Evolutionary conservation across 2,329 filamentous ascomycete species (phyloP), one percentile per base, ranked within the genome.

Genomic region (Phaeosphaeria sp.): DNA sequence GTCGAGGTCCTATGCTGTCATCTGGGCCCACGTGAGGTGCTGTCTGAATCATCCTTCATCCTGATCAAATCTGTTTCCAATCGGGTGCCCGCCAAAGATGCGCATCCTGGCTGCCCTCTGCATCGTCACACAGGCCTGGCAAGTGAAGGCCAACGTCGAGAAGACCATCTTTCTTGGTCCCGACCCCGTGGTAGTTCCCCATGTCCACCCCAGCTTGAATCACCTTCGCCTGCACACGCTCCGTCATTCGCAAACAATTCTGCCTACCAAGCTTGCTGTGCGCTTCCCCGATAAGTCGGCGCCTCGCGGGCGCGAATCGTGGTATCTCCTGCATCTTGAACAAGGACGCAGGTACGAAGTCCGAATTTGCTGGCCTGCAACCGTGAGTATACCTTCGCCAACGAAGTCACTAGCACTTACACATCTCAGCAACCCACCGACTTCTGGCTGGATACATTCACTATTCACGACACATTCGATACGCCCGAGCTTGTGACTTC

Each of bases 321-420:
- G 95, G 95, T 86, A 93, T 65, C 79, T 94, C 7, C 85, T 99
- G 6, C 85, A 90, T 33, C 82, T 99, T 53, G 82, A 79, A n/a
- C 84, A 87, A 36, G 86, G 87, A 11, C 89, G 90, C 71, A 86
- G 93, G 64, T 97, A 98, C 82, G 95, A 99, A 81, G 85, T 96
- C 49, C 88, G 95, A 53, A 84, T 97, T 58, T 98, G 94, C 80
- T 99, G 94, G 93, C 84, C 92, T 59, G 95, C 95, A 42, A 95
- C 90, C 59, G 94, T 97, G 84, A 78, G 91, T 84, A 53, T 44
- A 52, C 47, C 50, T 56, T 30, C 25, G 46, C 39, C 39, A 47
- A 13, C 27, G 42, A 21, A 13, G 59, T 61, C 57, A 55, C 52
- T 49, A 53, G 60, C 15, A 49, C 66, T 68, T 60, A 69, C 64